Conservation (phyloP, 2,329 filamentous ascomycete genomes). For the Cladophialophora bantiana region DNA sequence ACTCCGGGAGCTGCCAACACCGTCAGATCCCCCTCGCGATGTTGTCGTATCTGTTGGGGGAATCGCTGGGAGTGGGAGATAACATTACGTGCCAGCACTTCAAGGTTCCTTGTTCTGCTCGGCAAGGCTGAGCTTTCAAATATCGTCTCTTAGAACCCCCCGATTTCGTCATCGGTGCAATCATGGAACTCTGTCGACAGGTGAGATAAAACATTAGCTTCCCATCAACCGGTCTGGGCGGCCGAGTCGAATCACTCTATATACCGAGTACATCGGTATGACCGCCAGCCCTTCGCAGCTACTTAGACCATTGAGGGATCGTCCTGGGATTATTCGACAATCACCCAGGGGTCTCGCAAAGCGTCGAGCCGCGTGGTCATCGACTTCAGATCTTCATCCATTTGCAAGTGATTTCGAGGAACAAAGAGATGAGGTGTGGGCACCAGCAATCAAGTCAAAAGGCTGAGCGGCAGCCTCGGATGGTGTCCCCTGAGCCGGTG, state of each 20-base stretch:
- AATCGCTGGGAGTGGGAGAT: neutral
- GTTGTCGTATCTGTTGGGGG: neutral
- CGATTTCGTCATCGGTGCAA: constrained; percentile 4
- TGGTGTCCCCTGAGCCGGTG: neutral
- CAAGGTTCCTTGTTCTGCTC: neutral
- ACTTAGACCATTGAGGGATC: neutral
- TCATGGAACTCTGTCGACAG: neutral
- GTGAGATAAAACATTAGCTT: neutral
- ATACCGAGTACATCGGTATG: neutral
- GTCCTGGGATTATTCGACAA: too few species aligned
- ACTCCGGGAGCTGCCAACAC: neutral
- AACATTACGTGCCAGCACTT: neutral
- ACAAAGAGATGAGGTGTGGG: constrained; percentile 19
- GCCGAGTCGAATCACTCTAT: neutral
- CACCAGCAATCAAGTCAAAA: constrained; percentile 17
- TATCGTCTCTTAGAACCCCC: neutral
- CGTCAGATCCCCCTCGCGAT: neutral
- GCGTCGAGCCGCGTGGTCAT: constrained; percentile 4
- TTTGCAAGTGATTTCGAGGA: neutral
- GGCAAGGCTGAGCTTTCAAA: constrained; percentile 1
- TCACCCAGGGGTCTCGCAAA: neutral
- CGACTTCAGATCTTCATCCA: constrained; percentile 8
- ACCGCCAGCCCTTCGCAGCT: neutral
- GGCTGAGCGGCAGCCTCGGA: constrained; percentile 21
- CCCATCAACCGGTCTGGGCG: neutral